Evolutionary conservation across 768 basidiomycete species (phyloP), one percentile per base, ranked within the genome.

Genomic region (Tulasnella calospora): DNA sequence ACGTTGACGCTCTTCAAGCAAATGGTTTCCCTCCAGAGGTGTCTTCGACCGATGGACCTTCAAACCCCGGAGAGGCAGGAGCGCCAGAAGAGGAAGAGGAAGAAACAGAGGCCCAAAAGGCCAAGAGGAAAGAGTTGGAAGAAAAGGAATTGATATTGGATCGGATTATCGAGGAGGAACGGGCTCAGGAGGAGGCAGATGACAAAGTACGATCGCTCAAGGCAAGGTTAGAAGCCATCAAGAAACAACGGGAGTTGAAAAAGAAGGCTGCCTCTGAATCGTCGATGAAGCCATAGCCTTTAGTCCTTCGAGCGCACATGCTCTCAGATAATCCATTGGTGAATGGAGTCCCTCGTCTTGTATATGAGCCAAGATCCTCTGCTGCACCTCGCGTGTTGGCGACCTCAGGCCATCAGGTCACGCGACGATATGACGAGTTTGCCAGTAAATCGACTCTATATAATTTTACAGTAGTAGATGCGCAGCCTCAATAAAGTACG

Each of bases 121-220:
- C 88, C 81, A 84, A 84, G 81, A 83, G 85, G 81, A 91, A 87
- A 83, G 90, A 91, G 81, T 86, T 86, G 82, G 93, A 94, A 33
- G 94, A 95, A 76, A 87, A 89, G 72, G 93, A 95, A 81, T 84
- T 94, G 79, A 94, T 95, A 67, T 92, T 95, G 91, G 94, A 94
- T 84, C 88, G 94, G 76, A 84, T 95, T 71, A 79, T 94, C 83
- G 94, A 94, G 40, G 94, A 95, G 85, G 94, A 95, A 83, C 88
- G 90, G 77, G 91, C 91, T 41, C 94, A 95, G 85, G 94, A 95
- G 82, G 94, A 95, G 82, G 94, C 93, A 7, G 94, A 95, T 82
- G 90, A 90, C 85, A 90, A 89, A 74, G 93, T 94, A 13, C 82
- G 83, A 12, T 81, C 87, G 61, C 87, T 95, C 85, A 94, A 91